phyloP scores from a whole-genome alignment of 768 basidiomycete species.

The Thelephora aurantiotincta region DNA sequence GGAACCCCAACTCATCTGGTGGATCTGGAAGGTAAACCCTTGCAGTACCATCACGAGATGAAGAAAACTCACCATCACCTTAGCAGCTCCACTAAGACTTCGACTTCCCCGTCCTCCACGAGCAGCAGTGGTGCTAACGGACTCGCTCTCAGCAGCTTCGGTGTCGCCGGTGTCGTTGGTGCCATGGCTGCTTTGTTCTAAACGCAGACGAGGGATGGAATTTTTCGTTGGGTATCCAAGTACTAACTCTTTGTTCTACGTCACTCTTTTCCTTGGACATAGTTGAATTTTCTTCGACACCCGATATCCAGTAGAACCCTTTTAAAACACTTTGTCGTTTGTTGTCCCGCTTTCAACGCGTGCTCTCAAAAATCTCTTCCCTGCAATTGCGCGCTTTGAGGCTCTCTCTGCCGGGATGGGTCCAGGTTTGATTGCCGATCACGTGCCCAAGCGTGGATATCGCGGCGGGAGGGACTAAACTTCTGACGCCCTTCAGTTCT shows the following conservation, averaged over 20 bases:
- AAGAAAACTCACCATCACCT: constrained; percentile 1
- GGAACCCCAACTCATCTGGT: neutral
- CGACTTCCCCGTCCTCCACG: constrained; percentile 14
- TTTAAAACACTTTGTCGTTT: too few relatives aligned
- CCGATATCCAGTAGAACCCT: neutral
- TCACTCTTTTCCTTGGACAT: constrained; percentile 1
- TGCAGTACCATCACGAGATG: neutral
- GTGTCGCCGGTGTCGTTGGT: constrained; percentile 35
- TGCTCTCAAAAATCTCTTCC: too few relatives aligned
- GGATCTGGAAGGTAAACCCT: neutral
- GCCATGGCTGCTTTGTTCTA: constrained; percentile 33
- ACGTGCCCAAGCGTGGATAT: too few relatives aligned
- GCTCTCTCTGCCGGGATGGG: too few relatives aligned
- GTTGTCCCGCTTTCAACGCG: too few relatives aligned
- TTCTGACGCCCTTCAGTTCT: too few relatives aligned
- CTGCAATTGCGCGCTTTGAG: too few relatives aligned
- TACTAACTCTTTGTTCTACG: constrained; percentile 1
- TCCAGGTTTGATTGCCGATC: too few relatives aligned
- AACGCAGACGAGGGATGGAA: constrained; percentile 3
- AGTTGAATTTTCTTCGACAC: neutral
- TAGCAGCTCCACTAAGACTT: neutral
- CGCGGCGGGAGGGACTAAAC: too few relatives aligned
- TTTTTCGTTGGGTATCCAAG: too few relatives aligned
- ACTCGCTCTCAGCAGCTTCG: constrained; percentile 19
- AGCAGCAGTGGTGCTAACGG: constrained; percentile 19